phyloP scores from a whole-genome alignment of 106 monocot genomes.

The Dactylorhiza incarnata region DNA sequence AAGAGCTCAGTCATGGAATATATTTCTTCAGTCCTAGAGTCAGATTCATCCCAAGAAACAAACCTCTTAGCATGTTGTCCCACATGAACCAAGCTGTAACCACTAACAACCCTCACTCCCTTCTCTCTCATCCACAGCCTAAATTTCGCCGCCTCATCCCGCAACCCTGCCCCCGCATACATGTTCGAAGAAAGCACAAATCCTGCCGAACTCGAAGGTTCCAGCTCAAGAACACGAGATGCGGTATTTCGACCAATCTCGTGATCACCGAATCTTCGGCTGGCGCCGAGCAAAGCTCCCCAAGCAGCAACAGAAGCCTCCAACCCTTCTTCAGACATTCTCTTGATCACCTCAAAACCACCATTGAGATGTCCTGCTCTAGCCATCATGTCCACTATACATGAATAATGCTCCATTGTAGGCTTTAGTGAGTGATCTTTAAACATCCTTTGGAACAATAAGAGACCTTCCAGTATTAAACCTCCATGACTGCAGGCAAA shows the following conservation, averaged over 20 bases:
- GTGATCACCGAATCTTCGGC: conserved; percentile 30
- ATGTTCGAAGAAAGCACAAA: conserved; percentile 45
- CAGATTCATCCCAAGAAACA: conserved; percentile 56
- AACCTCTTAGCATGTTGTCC: conserved; percentile 36
- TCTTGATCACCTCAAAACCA: conserved; percentile 36
- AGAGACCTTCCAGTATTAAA: conserved; percentile 57
- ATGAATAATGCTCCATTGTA: conserved; percentile 57
- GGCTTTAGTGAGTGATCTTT: conserved; percentile 22
- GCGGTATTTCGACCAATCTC: conserved; percentile 36
- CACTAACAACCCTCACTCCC: conserved; percentile 39
- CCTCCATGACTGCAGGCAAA: conserved; percentile 80
- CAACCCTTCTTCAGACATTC: conserved; percentile 23
- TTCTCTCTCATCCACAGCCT: conserved; percentile 51
- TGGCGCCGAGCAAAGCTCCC: conserved; percentile 76
- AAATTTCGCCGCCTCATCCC: conserved; percentile 23
- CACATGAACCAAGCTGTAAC: conserved; percentile 61
- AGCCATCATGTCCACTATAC: conserved; percentile 79
- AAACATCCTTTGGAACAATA: conserved; percentile 36
- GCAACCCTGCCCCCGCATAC: conserved; percentile 22
- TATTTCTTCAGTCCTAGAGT: conserved; percentile 41
- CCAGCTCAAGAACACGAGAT: conserved; percentile 46
- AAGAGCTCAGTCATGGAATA: conserved; percentile 44
- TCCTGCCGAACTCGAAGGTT: conserved; percentile 43
- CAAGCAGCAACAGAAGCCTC: conserved; percentile 46
- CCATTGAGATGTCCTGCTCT: conserved; percentile 48